Percentiles rank a stretch among this genome's conserved stretches.
phyloP scores from a whole-genome alignment of 2,329 filamentous ascomycete species.

The Scytalidium lignicola region DNA sequence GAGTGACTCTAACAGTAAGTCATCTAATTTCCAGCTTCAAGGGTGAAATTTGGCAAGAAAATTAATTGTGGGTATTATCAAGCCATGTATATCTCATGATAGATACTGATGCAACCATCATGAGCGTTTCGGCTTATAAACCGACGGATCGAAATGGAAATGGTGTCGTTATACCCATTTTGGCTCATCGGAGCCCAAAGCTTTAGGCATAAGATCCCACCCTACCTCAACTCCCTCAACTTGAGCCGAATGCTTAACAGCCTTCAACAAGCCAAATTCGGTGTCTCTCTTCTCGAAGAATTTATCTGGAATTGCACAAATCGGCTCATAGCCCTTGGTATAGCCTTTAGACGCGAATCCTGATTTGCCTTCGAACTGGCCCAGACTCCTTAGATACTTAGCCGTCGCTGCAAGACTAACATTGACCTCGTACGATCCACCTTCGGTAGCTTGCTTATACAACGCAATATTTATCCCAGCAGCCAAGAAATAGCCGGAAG shows the following conservation, averaged over 20 bases:
- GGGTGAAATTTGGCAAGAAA: no score
- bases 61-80: no score
- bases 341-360: no score
- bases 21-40: no score
- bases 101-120: no score
- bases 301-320: slow-evolving; percentile 25
- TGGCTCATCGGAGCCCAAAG: slow-evolving; percentile 40
- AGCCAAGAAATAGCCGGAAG: slow-evolving; percentile 48
- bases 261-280: slow-evolving; percentile 40
- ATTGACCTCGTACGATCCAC: slow-evolving; percentile 45
- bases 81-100: no score
- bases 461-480: slow-evolving; percentile 47
- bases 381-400: slow-evolving; percentile 51
- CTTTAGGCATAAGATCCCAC: slow-evolving; percentile 47
- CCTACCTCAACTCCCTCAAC: slow-evolving; percentile 41
- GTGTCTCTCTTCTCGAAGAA: slow-evolving; percentile 36
- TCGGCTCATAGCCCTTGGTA: no score
- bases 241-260: slow-evolving; percentile 41
- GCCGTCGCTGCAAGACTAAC: slow-evolving; percentile 51
- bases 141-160: no score
- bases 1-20: no score
- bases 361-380: slow-evolving; percentile 38
- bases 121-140: no score
- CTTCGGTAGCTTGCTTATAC: slow-evolving; percentile 38
- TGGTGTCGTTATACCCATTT: no score